Conservation (phyloP, 495 filamentous ascomycete genomes). For the Penicillium paxilli region DNA sequence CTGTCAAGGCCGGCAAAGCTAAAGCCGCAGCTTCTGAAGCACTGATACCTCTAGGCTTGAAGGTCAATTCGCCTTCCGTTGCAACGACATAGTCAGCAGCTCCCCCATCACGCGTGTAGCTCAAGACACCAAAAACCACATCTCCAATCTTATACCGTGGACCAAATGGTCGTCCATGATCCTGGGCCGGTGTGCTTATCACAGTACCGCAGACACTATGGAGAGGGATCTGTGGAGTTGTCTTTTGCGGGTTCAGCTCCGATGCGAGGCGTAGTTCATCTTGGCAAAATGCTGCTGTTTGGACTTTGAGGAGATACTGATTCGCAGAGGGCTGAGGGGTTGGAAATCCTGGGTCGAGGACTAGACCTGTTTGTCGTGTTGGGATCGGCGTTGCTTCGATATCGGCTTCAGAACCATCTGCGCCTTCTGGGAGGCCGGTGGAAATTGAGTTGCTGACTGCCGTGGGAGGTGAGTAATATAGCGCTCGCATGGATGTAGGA, state of each 20-base stretch:
- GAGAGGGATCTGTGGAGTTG: conserved; percentile 52
- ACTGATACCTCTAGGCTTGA: conserved; percentile 46
- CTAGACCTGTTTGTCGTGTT: conserved; percentile 24
- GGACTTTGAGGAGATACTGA: conserved; percentile 61
- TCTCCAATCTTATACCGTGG: conserved; percentile 49
- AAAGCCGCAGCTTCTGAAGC: conserved; percentile 53
- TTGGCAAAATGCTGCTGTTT: conserved; percentile 55
- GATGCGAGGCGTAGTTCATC: conserved; percentile 52
- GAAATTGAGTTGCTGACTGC: conserved; percentile 11
- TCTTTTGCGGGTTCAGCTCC: conserved; percentile 41
- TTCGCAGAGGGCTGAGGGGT: conserved; percentile 36
- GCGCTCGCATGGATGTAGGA: conserved; percentile 39
- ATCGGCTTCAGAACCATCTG: neutral
- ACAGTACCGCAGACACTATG: conserved; percentile 58
- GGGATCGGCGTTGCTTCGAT: neutral
- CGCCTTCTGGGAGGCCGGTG: conserved; percentile 2
- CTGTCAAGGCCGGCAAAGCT: conserved; percentile 54
- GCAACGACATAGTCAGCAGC: conserved; percentile 54
- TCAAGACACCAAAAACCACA: conserved; percentile 54
- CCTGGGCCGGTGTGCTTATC: conserved; percentile 44
- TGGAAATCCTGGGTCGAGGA: conserved; percentile 39
- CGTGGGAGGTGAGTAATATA: conserved; percentile 34
- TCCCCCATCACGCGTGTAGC: conserved; percentile 48
- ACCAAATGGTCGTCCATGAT: conserved; percentile 32
- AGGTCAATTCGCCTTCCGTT: conserved; percentile 48